Evolutionary conservation across 108 stramenopile species (phyloP).

Genomic region (Licmophora abbreviata): DNA sequence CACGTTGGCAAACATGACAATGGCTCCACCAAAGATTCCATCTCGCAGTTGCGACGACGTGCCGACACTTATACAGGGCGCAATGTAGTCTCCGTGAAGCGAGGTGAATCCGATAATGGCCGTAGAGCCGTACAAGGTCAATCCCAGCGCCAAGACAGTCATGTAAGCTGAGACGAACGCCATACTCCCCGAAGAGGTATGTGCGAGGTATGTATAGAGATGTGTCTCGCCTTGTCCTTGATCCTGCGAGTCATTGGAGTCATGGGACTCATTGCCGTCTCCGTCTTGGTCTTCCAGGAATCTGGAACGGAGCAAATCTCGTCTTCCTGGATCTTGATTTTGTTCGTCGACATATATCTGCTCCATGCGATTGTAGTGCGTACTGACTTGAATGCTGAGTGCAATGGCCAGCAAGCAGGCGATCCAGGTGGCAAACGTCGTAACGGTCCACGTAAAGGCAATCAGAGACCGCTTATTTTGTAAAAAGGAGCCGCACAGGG

Average conservation of each 20-base stretch:
- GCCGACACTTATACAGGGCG: conserved; percentile 52
- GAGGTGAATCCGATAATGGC: conserved; percentile 79
- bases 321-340: conserved; percentile 26
- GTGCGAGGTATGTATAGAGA: conserved; percentile 36
- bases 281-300: conserved; percentile 27
- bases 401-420: conserved; percentile 52
- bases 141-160: conserved; percentile 47
- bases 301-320: too few species aligned
- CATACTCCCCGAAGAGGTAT: conserved; percentile 44
- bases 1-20: conserved; percentile 77
- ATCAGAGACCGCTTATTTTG: conserved; percentile 57
- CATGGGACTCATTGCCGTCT: conserved; percentile 22
- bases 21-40: conserved; percentile 72
- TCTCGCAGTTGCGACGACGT: conserved; percentile 35
- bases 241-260: conserved; percentile 26
- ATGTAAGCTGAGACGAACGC: conserved; percentile 67
- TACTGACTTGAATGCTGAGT: conserved; percentile 41
- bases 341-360: conserved; percentile 10
- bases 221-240: conserved; percentile 22
- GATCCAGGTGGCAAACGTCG: conserved; percentile 55
- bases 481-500: conserved; percentile 67
- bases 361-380: conserved; percentile 33
- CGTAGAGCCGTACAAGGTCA: conserved; percentile 62
- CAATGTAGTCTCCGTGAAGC: conserved; percentile 70
- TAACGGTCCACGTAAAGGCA: conserved; percentile 73